These are phyloP conservation scores for Didymella segeticola DNA, from an alignment of 2,329 filamentous ascomycete species.

Conservation along the genomic window DNA sequence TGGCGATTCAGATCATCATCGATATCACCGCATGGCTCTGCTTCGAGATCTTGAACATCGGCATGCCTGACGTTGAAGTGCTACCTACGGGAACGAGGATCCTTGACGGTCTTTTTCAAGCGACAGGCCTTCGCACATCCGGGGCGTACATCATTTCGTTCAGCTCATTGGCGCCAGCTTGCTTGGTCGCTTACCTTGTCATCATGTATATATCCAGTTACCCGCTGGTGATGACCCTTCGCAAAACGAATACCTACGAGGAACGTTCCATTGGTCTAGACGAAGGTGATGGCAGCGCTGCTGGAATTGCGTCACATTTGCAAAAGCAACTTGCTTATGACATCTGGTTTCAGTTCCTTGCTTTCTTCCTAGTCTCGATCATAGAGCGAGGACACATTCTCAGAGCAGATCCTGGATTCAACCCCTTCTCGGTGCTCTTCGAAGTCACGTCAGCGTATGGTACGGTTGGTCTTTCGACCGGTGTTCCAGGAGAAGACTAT, in stretches of 20 bases:
- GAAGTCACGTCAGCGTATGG: constrained; percentile 66
- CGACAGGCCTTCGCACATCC: constrained; percentile 65
- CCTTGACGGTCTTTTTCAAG: constrained; percentile 71
- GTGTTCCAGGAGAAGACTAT: constrained; percentile 61
- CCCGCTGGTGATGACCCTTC: constrained; percentile 68
- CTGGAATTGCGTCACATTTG: constrained; percentile 55
- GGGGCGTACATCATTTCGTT: constrained; percentile 72
- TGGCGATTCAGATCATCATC: constrained; percentile 65
- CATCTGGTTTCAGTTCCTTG: constrained; percentile 69
- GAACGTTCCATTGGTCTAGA: constrained; percentile 71
- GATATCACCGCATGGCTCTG: constrained; percentile 70
- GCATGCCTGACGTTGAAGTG: constrained; percentile 62
- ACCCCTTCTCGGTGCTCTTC: constrained; percentile 53
- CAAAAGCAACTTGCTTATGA: constrained; percentile 71
- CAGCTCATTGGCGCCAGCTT: constrained; percentile 60
- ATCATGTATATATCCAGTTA: constrained; percentile 73
- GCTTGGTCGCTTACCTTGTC: constrained; percentile 67
- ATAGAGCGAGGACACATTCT: constrained; percentile 66
- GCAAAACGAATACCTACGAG: constrained; percentile 75
- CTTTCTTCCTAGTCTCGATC: constrained; percentile 65
- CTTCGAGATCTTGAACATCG: constrained; percentile 71
- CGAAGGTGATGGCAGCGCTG: constrained; percentile 27
- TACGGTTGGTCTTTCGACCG: constrained; percentile 67
- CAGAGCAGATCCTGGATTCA: constrained; percentile 39
- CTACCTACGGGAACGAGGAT: constrained; percentile 63